Evolutionary conservation across 164 flowering plant species (phyloP).

Genomic region (Nymphaea colorata): DNA sequence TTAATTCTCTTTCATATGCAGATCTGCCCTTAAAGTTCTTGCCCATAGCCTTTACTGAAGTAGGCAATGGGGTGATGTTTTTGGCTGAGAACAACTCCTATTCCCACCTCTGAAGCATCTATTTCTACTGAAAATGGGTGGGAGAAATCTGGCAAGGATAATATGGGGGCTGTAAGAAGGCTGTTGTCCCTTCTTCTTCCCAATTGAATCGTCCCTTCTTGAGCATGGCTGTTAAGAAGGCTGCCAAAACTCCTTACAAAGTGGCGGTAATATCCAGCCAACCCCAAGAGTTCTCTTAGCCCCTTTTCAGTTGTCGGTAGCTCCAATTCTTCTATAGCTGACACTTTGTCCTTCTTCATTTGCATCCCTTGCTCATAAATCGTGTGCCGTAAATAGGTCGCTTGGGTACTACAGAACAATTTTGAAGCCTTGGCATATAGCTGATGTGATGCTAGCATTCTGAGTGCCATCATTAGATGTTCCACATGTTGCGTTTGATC

Average conservation of each 20-base stretch:
- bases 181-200: neutral
- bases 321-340: neutral
- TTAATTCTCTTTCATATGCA: neutral
- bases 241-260: neutral
- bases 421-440: neutral
- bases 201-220: neutral
- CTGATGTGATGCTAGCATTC: neutral
- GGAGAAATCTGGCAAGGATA: conserved; percentile 1
- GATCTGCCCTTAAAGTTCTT: neutral
- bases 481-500: conserved; percentile 1
- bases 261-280: neutral
- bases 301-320: neutral
- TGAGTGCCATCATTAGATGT: neutral
- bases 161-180: neutral
- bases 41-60: too few species aligned
- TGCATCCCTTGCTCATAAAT: neutral
- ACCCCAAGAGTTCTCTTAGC: neutral
- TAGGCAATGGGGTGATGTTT: neutral
- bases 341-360: neutral
- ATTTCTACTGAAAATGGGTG: neutral
- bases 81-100: too few species aligned
- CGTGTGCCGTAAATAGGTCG: neutral
- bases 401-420: neutral
- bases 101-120: conserved; percentile 1
- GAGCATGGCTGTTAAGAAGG: conserved; percentile 1